A percentile compares a stretch with the other conserved stretches of the same genome.
Evolutionary conservation across 768 basidiomycete species (phyloP).

Genomic region (Rhodotorula toruloides): DNA sequence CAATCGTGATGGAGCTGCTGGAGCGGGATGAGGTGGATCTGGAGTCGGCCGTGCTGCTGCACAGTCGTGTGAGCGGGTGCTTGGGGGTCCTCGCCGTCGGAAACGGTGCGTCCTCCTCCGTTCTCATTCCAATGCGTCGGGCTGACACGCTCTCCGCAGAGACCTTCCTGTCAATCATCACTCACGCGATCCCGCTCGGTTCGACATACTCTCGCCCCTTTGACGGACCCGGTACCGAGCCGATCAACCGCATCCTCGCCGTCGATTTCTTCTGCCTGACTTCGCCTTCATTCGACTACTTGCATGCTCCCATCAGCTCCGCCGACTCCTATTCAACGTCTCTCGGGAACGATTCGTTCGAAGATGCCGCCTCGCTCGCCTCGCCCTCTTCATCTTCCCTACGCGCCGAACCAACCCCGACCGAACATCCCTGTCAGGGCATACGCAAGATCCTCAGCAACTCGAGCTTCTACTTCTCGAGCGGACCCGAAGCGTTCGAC

Average conservation of each 20-base stretch:
- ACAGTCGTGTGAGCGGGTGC: conserved; percentile 15
- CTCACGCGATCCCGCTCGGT: conserved; percentile 61
- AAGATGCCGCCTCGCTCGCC: background rate
- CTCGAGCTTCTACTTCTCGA: conserved; percentile 87
- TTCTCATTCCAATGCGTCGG: background rate
- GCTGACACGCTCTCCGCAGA: conserved; percentile 51
- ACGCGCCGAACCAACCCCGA: conserved; percentile 50
- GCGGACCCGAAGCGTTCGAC: conserved; percentile 72
- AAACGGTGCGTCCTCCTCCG: conserved; percentile 13
- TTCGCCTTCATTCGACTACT: conserved; percentile 77
- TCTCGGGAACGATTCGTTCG: background rate
- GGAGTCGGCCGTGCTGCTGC: conserved; percentile 59
- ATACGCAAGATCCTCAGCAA: conserved; percentile 85
- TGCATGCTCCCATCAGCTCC: conserved; percentile 46
- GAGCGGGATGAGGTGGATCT: conserved; percentile 68
- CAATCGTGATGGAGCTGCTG: conserved; percentile 71
- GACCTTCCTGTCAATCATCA: conserved; percentile 77
- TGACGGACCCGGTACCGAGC: conserved; percentile 57
- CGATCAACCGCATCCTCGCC: conserved; percentile 73
- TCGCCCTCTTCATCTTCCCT: conserved; percentile 54
- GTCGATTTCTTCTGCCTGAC: conserved; percentile 85
- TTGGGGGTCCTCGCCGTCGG: conserved; percentile 29
- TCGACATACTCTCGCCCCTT: conserved; percentile 50
- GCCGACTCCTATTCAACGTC: background rate
- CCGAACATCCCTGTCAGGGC: conserved; percentile 84